Evolutionary conservation across 495 filamentous ascomycete species (phyloP).

Genomic region (Lasiosphaeria ovina): DNA sequence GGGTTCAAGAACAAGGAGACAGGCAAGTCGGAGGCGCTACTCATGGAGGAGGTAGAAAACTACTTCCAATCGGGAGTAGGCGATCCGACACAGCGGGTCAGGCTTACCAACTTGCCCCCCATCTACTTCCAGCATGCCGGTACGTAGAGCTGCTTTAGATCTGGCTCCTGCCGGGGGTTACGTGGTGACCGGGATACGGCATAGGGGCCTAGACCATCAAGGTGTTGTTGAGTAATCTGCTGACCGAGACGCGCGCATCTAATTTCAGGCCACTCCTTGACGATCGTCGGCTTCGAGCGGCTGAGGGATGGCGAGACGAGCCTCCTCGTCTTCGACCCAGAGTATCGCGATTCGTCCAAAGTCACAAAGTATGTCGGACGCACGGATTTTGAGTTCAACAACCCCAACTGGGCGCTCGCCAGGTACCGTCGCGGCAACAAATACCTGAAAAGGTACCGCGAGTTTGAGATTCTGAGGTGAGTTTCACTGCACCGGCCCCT

Average conservation of each 20-base stretch:
- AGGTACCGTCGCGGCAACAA: conserved; percentile 65
- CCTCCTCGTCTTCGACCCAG: conserved; percentile 86
- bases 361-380: conserved; percentile 56
- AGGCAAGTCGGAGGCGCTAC: conserved; percentile 33
- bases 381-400: conserved; percentile 38
- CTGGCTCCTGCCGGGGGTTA: no score
- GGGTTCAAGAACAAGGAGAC: conserved; percentile 36
- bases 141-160: conserved; percentile 28
- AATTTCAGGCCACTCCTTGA: conserved; percentile 76
- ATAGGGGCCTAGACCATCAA: no score
- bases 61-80: conserved; percentile 64
- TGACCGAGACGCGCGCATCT: neutral
- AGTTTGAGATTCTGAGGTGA: conserved; percentile 79
- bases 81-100: conserved; percentile 51
- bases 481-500: conserved; percentile 23
- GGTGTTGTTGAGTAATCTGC: no score
- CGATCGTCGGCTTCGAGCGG: conserved; percentile 82
- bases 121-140: conserved; percentile 88
- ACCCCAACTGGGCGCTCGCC: conserved; percentile 59
- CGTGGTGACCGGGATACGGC: no score
- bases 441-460: conserved; percentile 66
- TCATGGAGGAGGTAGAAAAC: conserved; percentile 65
- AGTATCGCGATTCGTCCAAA: conserved; percentile 66
- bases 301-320: conserved; percentile 62
- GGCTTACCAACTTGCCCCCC: conserved; percentile 68